A percentile compares a stretch with the other conserved stretches of the same genome.
phyloP scores from a whole-genome alignment of 2,329 filamentous ascomycete species.

The Celoporthe dispersa region DNA sequence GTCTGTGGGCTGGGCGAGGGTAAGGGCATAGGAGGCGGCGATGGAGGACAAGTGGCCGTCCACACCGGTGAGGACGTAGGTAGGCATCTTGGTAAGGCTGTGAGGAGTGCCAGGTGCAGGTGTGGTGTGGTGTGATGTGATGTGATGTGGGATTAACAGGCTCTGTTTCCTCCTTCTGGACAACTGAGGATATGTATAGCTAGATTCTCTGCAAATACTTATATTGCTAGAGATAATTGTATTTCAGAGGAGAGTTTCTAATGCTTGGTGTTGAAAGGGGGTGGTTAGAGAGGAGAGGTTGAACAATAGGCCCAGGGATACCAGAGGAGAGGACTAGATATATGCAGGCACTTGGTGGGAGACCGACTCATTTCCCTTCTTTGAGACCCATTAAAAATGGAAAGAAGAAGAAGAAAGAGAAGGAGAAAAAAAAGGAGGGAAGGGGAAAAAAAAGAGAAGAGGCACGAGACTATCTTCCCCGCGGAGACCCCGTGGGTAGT shows the following conservation, averaged over 20 bases:
- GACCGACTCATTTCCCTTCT: background rate
- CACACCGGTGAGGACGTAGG: slow-evolving; percentile 30
- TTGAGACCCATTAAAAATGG: background rate
- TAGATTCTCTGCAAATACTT: background rate
- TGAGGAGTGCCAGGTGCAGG: background rate
- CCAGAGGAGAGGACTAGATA: background rate
- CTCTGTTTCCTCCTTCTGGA: background rate
- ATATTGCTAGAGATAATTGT: background rate
- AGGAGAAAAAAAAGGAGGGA: background rate
- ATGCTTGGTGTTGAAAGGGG: background rate
- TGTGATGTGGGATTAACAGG: background rate
- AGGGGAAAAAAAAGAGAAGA: too few relatives aligned
- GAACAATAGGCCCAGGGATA: background rate
- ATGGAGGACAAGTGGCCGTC: slow-evolving; percentile 30
- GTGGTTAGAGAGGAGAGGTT: background rate
- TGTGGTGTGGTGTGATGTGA: background rate
- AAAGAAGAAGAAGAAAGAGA: background rate
- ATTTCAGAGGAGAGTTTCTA: background rate
- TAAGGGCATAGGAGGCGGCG: slow-evolving; percentile 29
- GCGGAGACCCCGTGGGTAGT: slow-evolving; percentile 14
- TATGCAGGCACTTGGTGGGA: background rate
- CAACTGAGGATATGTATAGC: background rate
- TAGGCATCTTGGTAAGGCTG: slow-evolving; percentile 23
- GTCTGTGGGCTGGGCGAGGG: slow-evolving; percentile 29
- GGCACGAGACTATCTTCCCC: slow-evolving; percentile 18